Evolutionary conservation across 495 filamentous ascomycete genomes (phyloP), one percentile per base, ranked within the genome.

Genomic region (Xylaria longipes): DNA sequence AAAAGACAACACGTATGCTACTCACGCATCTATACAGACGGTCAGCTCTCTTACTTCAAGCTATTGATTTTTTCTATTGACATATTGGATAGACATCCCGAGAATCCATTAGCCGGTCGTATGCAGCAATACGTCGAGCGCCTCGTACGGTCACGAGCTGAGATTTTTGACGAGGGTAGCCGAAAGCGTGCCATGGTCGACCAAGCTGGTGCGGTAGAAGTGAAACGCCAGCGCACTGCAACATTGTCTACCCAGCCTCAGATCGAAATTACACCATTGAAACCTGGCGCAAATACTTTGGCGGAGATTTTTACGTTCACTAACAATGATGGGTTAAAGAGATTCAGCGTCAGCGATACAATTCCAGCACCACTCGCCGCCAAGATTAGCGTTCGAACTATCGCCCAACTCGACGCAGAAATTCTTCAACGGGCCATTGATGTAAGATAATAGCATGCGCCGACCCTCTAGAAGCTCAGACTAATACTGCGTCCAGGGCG

Each of bases 271-370:
- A 89, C 91, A 31, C 90, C 92, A 27, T 77, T 94, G 50, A 88
- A 90, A 9, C 87, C 90, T 11, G 94, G 93, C 8, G 92, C 92
- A 17, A 88, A 91, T 68, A 95, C 88, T 73, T 87, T 91, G 69
- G 90, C 91, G 7, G 89, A 95, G 56, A 82, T 98, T 6, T 99
- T 92, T 78, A 97, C 93, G 8, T 82, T 98, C 27, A 96, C 92
- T 2, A 84, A 86, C 52, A 94, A 97, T 79, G 80, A 84, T 39
- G 91, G 85, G 7, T 81, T 97, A 25, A 93, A 90, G 39, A 86
- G 82, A 0, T 97, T 98, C 79, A 92, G 97, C 79, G 95, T 95
- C 25, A 89, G 90, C 64, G 72, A 77, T 25, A 87, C 90, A 57
- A 82, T 97, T 45, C 93, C 94, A 4, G 81, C 87, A 25, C 88